Percentiles rank a stretch among this genome's conserved stretches.
These are phyloP conservation scores for Tulasnella sp. DNA, from an alignment of 768 basidiomycete species.

Conservation along the genomic window DNA sequence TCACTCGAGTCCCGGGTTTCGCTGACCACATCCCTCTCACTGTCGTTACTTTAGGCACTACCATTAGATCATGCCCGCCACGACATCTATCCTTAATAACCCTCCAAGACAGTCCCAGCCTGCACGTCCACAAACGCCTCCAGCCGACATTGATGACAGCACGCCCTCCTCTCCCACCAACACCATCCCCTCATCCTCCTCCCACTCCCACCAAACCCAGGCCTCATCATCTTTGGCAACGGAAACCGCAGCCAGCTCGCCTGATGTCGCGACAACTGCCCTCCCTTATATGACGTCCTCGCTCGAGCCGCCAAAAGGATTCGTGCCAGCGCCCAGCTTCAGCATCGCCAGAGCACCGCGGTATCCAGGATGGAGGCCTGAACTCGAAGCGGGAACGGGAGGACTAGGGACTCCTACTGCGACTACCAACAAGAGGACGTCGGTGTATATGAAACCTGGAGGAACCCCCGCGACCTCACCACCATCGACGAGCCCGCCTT, in stretches of 20 bases:
- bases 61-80: not conserved
- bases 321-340: constrained; percentile 14
- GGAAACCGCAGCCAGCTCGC: constrained; percentile 19
- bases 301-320: constrained; percentile 1
- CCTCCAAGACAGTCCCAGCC: not conserved
- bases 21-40: not conserved
- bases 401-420: not conserved
- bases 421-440: not conserved
- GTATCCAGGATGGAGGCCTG: constrained; percentile 21
- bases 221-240: constrained; percentile 8
- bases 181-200: constrained; percentile 13
- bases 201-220: constrained; percentile 8
- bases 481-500: not conserved
- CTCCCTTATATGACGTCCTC: not conserved
- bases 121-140: constrained; percentile 15
- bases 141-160: constrained; percentile 13
- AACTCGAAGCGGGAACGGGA: not conserved
- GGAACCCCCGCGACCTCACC: too few relatives aligned
- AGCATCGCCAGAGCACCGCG: constrained; percentile 20
- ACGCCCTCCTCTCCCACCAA: constrained; percentile 16
- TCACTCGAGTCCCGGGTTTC: not conserved
- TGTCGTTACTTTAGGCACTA: not conserved
- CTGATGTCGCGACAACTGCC: not conserved
- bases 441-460: constrained; percentile 1
- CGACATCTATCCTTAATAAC: not conserved